phyloP scores from a whole-genome alignment of 1,284 basidiomycete genomes.

The Boletellus deceptivus region DNA sequence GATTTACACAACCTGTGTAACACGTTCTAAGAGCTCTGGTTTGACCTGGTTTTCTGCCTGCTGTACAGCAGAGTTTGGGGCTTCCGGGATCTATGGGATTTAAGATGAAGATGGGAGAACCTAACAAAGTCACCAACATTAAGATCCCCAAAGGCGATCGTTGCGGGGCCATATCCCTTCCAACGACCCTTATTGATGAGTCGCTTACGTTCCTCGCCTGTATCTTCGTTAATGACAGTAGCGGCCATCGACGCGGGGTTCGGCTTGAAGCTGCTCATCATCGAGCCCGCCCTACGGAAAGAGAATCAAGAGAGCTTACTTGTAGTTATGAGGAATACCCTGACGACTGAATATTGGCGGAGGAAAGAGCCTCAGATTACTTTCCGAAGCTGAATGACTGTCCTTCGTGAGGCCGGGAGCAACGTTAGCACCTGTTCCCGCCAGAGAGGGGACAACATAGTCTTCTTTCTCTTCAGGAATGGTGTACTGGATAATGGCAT shows the following conservation, averaged over 20 bases:
- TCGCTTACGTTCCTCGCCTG: constrained; percentile 77
- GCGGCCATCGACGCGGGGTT: constrained; percentile 71
- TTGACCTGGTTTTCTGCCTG: constrained; percentile 58
- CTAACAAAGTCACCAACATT: constrained; percentile 38
- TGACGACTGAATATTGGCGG: constrained; percentile 84
- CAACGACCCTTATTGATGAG: constrained; percentile 78
- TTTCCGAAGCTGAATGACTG: constrained; percentile 32
- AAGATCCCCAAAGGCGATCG: constrained; percentile 65
- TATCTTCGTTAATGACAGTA: constrained; percentile 64
- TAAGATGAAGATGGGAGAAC: constrained; percentile 3
- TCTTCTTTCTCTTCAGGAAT: constrained; percentile 69
- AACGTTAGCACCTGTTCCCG: constrained; percentile 32
- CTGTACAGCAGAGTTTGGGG: constrained; percentile 57
- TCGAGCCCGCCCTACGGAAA: background rate
- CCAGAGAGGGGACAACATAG: constrained; percentile 42
- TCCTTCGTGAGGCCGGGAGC: constrained; percentile 32
- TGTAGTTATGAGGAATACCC: constrained; percentile 73
- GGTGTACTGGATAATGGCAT: constrained; percentile 65
- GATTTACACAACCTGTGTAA: constrained; percentile 52
- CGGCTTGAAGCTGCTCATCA: constrained; percentile 63
- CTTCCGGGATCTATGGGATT: constrained; percentile 56
- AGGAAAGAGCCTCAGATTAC: constrained; percentile 72
- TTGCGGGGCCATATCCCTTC: constrained; percentile 72
- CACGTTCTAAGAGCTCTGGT: constrained; percentile 51
- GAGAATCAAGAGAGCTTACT: constrained; percentile 40